Evolutionary conservation across 2,329 filamentous ascomycete genomes (phyloP).

Genomic region (Alternaria ethzedia): DNA sequence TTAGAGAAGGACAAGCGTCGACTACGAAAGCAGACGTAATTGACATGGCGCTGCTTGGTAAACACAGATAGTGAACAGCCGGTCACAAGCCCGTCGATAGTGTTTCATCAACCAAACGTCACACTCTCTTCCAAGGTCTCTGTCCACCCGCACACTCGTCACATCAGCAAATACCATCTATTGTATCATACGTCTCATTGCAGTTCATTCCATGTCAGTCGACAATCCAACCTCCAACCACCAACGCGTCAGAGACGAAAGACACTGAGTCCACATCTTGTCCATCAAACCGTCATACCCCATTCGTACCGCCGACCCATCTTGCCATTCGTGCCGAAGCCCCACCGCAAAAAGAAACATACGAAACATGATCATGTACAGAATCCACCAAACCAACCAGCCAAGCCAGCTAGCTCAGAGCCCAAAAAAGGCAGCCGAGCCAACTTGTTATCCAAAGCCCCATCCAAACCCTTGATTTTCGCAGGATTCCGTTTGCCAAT

Average conservation of each 20-base stretch:
- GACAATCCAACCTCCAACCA: neutral
- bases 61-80: rapidly evolving
- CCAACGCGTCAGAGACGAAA: neutral
- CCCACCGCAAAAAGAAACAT: neutral
- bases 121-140: too few species aligned
- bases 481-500: neutral
- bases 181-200: neutral
- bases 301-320: neutral
- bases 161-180: neutral
- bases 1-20: neutral
- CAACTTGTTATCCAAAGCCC: neutral
- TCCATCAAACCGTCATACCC: neutral
- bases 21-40: rapidly evolving
- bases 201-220: neutral
- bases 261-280: neutral
- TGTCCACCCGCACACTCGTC: too few species aligned
- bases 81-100: neutral
- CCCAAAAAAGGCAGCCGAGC: neutral
- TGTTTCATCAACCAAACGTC: neutral
- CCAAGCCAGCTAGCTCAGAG: neutral
- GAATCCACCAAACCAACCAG: neutral
- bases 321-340: neutral
- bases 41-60: neutral
- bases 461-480: neutral
- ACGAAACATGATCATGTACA: constrained; percentile 3